Evolutionary conservation across 2,329 filamentous ascomycete genomes (phyloP).

Genomic region (Fusarium decemcellulare): DNA sequence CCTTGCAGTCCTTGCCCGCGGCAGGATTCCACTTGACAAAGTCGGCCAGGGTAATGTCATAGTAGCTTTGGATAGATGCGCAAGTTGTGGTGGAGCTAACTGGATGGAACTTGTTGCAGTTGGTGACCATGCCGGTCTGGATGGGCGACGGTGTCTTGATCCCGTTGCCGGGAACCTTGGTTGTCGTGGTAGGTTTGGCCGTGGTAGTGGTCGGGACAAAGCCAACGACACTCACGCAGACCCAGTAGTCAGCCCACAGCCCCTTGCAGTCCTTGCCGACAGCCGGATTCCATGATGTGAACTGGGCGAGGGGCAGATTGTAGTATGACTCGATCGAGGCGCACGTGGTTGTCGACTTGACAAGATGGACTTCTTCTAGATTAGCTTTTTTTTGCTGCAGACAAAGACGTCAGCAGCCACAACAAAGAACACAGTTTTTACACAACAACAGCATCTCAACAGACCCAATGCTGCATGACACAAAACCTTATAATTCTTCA

Average conservation of each 20-base stretch:
- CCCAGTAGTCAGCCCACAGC: slow-evolving; percentile 15
- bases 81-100: slow-evolving; percentile 24
- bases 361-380: slow-evolving; percentile 39
- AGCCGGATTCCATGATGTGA: slow-evolving; percentile 39
- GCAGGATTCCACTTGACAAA: slow-evolving; percentile 43
- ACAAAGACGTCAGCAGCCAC: too few relatives aligned
- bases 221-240: slow-evolving; percentile 1
- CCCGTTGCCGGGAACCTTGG: background rate
- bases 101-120: slow-evolving; percentile 49
- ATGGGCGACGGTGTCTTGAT: slow-evolving; percentile 30
- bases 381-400: too few relatives aligned
- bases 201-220: background rate
- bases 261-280: slow-evolving; percentile 22
- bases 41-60: slow-evolving; percentile 12
- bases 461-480: too few relatives aligned
- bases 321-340: slow-evolving; percentile 11
- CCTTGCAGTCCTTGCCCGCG: slow-evolving; percentile 30
- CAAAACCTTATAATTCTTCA: too few relatives aligned
- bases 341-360: slow-evolving; percentile 28
- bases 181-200: background rate
- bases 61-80: background rate
- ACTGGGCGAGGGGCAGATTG: slow-evolving; percentile 13
- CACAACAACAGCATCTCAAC: too few relatives aligned
- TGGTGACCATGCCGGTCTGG: slow-evolving; percentile 48
- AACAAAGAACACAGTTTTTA: too few relatives aligned